A percentile compares a stretch with the other conserved stretches of the same genome.
phyloP scores from a whole-genome alignment of 1,284 basidiomycete genomes.

The Trichosporon faecale region DNA sequence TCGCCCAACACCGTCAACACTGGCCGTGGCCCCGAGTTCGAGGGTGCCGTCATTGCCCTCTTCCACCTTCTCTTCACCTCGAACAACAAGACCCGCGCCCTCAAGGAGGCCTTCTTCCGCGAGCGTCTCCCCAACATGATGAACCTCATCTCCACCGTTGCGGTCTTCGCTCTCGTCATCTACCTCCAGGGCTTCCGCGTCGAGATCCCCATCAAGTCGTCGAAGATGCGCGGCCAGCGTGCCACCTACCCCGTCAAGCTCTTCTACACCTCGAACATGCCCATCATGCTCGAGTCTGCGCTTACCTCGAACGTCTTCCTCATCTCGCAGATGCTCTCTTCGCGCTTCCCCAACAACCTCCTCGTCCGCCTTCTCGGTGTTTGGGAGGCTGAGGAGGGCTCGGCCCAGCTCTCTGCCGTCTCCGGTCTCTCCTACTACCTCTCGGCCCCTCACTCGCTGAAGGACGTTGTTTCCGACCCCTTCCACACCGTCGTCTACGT shows the following conservation, averaged over 20 bases:
- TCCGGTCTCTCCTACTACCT: constrained; percentile 98
- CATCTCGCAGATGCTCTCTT: constrained; percentile 90
- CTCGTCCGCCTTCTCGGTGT: constrained; percentile 86
- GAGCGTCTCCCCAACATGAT: constrained; percentile 96
- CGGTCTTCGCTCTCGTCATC: constrained; percentile 92
- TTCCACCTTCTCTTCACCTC: constrained; percentile 98
- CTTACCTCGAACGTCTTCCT: constrained; percentile 94
- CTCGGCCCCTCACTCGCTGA: constrained; percentile 89
- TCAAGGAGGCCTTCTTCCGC: constrained; percentile 97
- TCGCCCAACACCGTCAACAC: constrained; percentile 98
- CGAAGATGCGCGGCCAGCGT: constrained; percentile 90
- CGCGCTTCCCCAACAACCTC: constrained; percentile 86
- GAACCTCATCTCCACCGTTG: constrained; percentile 90
- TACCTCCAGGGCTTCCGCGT: constrained; percentile 99
- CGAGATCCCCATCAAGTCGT: constrained; percentile 97
- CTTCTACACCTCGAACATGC: constrained; percentile 99
- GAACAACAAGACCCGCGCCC: constrained; percentile 95
- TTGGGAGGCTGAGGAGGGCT: constrained; percentile 96
- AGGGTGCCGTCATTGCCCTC: constrained; percentile 90
- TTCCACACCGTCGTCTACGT: constrained; percentile 92
- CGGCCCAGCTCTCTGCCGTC: constrained; percentile 82
- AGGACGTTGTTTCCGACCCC: constrained; percentile 81
- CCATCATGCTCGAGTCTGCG: constrained; percentile 97
- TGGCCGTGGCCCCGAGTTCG: constrained; percentile 95
- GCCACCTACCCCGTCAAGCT: constrained; percentile 96